Conservation (phyloP, 208 protist species). For the Endotrypanum monterogeii region DNA sequence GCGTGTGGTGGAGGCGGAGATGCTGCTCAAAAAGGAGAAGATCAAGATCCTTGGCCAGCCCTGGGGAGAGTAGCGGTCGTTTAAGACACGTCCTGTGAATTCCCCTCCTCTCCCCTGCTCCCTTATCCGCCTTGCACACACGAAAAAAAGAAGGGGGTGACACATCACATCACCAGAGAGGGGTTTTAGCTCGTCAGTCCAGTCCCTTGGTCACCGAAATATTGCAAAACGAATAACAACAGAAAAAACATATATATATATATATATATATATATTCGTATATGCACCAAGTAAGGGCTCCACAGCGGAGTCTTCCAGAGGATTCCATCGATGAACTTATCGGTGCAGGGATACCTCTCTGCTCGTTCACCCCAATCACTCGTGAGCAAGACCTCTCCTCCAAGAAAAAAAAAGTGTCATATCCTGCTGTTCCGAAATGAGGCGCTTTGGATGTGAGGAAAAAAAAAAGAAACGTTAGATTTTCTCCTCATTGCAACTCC, state of each 20-base stretch:
- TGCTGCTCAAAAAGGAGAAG: conserved; percentile 67
- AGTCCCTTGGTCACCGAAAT: too few relatives aligned
- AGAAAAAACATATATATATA: neutral
- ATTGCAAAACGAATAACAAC: neutral
- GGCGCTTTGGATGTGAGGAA: too few relatives aligned
- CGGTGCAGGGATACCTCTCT: neutral
- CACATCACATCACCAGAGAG: too few relatives aligned
- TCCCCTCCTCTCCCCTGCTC: neutral
- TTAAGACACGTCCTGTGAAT: neutral
- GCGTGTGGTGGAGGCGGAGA: conserved; percentile 66
- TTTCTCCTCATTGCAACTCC: too few relatives aligned
- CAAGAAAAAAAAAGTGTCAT: too few relatives aligned
- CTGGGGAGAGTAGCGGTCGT: conserved; percentile 37
- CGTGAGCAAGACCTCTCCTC: too few relatives aligned
- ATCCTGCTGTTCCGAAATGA: too few relatives aligned
- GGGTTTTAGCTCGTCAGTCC: too few relatives aligned
- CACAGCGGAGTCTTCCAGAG: neutral
- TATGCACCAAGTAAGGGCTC: neutral
- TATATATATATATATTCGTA: neutral
- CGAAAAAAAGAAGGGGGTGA: too few relatives aligned
- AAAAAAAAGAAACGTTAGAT: too few relatives aligned
- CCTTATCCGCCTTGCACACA: neutral
- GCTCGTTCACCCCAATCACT: too few relatives aligned
- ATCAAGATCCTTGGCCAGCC: conserved; percentile 57
- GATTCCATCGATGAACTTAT: neutral